Percentiles rank a stretch among this genome's conserved stretches.
phyloP scores from a whole-genome alignment of 176 grass and related monocot species.

The Panicum miliaceum region DNA sequence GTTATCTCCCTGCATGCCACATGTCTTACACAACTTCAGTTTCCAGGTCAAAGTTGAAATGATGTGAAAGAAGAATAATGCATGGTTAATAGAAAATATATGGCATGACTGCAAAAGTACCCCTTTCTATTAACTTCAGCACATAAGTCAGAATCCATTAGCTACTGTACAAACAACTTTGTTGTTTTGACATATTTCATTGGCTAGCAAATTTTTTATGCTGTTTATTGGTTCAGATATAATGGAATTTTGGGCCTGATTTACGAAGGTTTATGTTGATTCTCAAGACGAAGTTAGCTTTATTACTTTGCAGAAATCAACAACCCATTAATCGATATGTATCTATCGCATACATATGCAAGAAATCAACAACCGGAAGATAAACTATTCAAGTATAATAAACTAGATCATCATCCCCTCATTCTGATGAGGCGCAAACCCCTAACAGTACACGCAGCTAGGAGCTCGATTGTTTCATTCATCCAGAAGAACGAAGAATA shows the following conservation, averaged over 20 bases:
- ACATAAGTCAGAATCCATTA: neutral
- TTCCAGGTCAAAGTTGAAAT: neutral
- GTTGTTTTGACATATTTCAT: neutral
- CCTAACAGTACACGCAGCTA: neutral
- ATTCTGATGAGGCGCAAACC: neutral
- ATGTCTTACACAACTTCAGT: neutral
- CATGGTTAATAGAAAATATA: neutral
- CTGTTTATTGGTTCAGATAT: neutral
- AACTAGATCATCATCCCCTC: neutral
- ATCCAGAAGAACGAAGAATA: slow-evolving; percentile 4
- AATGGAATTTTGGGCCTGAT: neutral
- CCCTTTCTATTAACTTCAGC: too few relatives aligned
- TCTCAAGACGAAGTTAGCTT: neutral
- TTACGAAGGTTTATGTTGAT: neutral
- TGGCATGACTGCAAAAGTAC: neutral
- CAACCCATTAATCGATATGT: neutral
- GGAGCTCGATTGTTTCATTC: neutral
- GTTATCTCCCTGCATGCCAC: slow-evolving; percentile 49
- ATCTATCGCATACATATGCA: neutral
- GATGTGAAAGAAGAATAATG: neutral
- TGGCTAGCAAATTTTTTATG: neutral
- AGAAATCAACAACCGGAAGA: neutral
- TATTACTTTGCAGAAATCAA: too few relatives aligned
- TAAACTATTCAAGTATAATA: too few relatives aligned
- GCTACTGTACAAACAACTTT: neutral